Evolutionary conservation across 2,329 filamentous ascomycete species (phyloP).

Genomic region (Aspergillus novoparasiticus): DNA sequence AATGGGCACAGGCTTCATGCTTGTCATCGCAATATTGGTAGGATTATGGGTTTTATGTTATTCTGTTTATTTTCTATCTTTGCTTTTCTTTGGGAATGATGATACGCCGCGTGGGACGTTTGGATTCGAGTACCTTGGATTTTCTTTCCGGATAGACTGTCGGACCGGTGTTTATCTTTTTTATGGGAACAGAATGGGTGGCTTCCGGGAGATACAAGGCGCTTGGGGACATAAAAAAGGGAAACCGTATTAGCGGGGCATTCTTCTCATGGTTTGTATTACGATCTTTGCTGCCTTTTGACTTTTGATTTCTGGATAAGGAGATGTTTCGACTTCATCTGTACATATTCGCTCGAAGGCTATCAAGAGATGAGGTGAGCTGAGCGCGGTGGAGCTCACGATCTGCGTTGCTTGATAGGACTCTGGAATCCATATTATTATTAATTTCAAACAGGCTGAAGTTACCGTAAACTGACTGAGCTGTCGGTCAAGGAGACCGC

Average conservation of each 20-base stretch:
- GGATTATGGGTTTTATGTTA: constrained; percentile 12
- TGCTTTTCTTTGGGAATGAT: constrained; percentile 15
- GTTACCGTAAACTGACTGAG: background rate
- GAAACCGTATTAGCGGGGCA: constrained; percentile 29
- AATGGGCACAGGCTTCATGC: constrained; percentile 13
- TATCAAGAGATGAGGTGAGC: background rate
- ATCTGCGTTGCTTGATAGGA: background rate
- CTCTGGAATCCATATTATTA: background rate
- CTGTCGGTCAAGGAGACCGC: background rate
- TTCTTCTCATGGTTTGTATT: constrained; percentile 18
- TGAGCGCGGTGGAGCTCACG: background rate
- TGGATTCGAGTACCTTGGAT: constrained; percentile 13
- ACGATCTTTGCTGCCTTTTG: constrained; percentile 19
- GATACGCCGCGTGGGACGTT: constrained; percentile 12
- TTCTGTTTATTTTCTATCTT: constrained; percentile 8
- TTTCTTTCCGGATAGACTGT: constrained; percentile 37
- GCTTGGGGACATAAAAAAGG: constrained; percentile 30
- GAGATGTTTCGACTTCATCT: constrained; percentile 24
- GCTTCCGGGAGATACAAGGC: constrained; percentile 29
- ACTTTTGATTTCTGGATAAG: constrained; percentile 11
- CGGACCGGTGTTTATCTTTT: constrained; percentile 30
- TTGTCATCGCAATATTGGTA: background rate
- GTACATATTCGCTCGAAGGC: constrained; percentile 29
- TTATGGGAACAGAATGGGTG: constrained; percentile 26
- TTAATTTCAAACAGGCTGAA: background rate